A percentile compares a stretch with the other conserved stretches of the same genome.
Conservation (phyloP, 1,284 basidiomycete species). For the Ceratobasidium theobromae region DNA sequence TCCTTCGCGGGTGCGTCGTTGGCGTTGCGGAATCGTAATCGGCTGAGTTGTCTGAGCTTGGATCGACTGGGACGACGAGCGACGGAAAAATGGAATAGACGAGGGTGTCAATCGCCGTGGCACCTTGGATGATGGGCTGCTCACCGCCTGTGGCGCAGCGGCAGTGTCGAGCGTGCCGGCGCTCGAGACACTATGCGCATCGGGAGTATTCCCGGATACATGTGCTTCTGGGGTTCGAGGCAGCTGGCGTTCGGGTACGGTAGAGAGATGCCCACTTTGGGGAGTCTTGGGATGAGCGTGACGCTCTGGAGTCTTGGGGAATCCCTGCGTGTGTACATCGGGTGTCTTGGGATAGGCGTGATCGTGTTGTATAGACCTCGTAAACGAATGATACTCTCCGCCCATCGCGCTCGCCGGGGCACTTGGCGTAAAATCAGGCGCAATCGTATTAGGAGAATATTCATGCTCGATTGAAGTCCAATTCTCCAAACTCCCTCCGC, state of each 20-base stretch:
- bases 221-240: conserved; percentile 60
- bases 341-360: conserved; percentile 25
- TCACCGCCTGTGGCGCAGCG: conserved; percentile 30
- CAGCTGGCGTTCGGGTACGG: background rate
- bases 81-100: conserved; percentile 93
- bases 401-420: background rate
- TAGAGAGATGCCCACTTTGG: background rate
- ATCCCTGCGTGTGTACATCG: background rate
- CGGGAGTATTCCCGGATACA: conserved; percentile 58
- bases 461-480: conserved; percentile 25
- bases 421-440: conserved; percentile 11
- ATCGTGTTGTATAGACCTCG: background rate
- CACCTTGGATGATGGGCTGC: conserved; percentile 38
- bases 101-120: conserved; percentile 78
- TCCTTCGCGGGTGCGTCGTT: conserved; percentile 43
- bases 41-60: conserved; percentile 84
- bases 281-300: conserved; percentile 2
- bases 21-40: conserved; percentile 54
- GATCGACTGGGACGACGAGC: conserved; percentile 87
- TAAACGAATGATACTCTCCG: background rate
- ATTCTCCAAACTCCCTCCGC: conserved; percentile 26
- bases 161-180: conserved; percentile 54
- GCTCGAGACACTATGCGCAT: conserved; percentile 64
- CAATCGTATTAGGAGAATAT: background rate
- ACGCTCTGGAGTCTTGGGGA: conserved; percentile 11